phyloP scores from a whole-genome alignment of 1,139 yeast genomes.

The Blastobotrys ciferrii region DNA sequence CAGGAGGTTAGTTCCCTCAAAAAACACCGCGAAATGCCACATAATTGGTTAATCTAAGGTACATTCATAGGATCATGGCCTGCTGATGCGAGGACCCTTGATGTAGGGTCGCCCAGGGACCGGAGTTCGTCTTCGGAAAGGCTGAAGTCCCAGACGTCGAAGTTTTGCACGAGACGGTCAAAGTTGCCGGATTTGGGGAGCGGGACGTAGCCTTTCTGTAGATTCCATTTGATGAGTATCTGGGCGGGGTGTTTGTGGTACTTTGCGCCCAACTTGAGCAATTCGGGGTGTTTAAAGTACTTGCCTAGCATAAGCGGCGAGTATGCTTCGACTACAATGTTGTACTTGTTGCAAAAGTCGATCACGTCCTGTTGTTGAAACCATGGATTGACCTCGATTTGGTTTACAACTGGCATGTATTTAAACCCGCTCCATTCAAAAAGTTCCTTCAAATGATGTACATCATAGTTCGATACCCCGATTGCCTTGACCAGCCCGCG shows the following conservation, averaged over 20 bases:
- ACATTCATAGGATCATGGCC: conserved; percentile 1
- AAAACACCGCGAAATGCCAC: too few species aligned
- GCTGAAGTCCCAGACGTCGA: conserved; percentile 50
- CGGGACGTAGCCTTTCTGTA: conserved; percentile 50
- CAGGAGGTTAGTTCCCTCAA: too few species aligned
- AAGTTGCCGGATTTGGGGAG: conserved; percentile 64
- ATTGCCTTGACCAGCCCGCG: conserved; percentile 65
- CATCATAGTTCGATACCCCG: conserved; percentile 80
- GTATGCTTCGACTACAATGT: conserved; percentile 72
- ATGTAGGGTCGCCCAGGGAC: conserved; percentile 32
- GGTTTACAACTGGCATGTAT: conserved; percentile 74
- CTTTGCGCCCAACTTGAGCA: conserved; percentile 42
- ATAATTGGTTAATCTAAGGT: not conserved
- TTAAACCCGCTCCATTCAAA: conserved; percentile 58
- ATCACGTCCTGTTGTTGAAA: conserved; percentile 69
- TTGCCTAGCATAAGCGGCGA: conserved; percentile 73
- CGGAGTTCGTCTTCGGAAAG: conserved; percentile 41
- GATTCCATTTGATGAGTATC: conserved; percentile 46
- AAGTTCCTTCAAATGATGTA: conserved; percentile 68
- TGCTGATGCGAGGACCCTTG: conserved; percentile 1
- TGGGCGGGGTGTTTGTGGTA: conserved; percentile 44
- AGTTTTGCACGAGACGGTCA: conserved; percentile 47
- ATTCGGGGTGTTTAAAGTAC: conserved; percentile 49
- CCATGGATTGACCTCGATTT: conserved; percentile 89
- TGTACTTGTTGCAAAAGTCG: conserved; percentile 56